phyloP scores from a whole-genome alignment of 2,329 filamentous ascomycete species.

The Fusarium humuli region DNA sequence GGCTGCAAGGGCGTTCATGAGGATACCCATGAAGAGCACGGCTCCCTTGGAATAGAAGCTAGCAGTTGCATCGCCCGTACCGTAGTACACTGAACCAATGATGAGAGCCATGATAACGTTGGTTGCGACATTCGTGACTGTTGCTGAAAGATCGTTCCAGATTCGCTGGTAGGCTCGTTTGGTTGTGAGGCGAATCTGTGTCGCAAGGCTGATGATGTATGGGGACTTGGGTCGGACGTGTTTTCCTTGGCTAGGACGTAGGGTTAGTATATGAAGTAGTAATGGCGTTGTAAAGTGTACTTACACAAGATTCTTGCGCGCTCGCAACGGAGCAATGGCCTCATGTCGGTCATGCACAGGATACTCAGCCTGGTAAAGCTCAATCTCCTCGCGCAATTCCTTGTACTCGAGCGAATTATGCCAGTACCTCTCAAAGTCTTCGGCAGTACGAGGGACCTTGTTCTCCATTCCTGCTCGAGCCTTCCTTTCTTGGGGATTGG shows the following conservation, averaged over 20 bases:
- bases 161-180: slow-evolving; percentile 64
- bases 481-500: slow-evolving; percentile 70
- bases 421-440: slow-evolving; percentile 72
- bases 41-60: slow-evolving; percentile 67
- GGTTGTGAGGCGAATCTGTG: slow-evolving; percentile 65
- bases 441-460: slow-evolving; percentile 73
- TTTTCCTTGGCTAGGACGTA: slow-evolving; percentile 58
- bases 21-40: slow-evolving; percentile 69
- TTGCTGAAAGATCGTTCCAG: slow-evolving; percentile 63
- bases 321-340: slow-evolving; percentile 56
- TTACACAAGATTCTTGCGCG: slow-evolving; percentile 57
- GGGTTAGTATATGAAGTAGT: neutral
- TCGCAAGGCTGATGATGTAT: slow-evolving; percentile 66
- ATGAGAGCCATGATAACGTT: slow-evolving; percentile 69
- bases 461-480: slow-evolving; percentile 68
- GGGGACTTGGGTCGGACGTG: slow-evolving; percentile 66
- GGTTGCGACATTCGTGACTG: slow-evolving; percentile 58
- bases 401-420: slow-evolving; percentile 58
- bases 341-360: slow-evolving; percentile 56
- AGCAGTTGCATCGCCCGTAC: slow-evolving; percentile 60
- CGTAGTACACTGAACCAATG: slow-evolving; percentile 70
- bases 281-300: fast-evolving
- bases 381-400: slow-evolving; percentile 60
- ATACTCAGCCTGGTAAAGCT: slow-evolving; percentile 60
- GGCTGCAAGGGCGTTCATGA: slow-evolving; percentile 69